Base-by-base conservation (phyloP, 2,329 filamentous ascomycete species). In the Aspergillus pseudonomiae region DNA sequence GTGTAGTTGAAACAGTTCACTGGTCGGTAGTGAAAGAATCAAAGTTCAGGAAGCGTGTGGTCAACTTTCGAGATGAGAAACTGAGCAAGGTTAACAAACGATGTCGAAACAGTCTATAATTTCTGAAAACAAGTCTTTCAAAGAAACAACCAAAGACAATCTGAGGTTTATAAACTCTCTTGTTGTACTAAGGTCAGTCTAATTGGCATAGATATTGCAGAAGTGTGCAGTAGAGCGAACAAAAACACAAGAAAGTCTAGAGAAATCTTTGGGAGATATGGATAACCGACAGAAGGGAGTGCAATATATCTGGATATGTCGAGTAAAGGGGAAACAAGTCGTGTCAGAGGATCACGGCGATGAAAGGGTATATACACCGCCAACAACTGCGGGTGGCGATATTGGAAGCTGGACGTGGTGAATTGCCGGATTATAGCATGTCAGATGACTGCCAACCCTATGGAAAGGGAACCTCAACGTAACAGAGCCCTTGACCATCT, bases 331-430 rank as follows among this genome's bases (percentile, higher is more conserved):
- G n/a, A 36, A 19, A 24, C 32, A 19, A 19, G n/a, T 36, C 6
- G 7, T 12, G 28, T 34, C 30, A 26, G 26, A 55, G 14, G 39
- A 41, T n/a, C 16, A 53, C 3, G 34, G 2, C 14, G n/a, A n/a
- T 36, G 52, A 54, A 39, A 30, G 32, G 30, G 21, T 3, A 41
- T 55, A 55, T 55, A 55, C 52, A 41, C 52, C 52, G 52, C 52
- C 52, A 55, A 19, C 32, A 36, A 36, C 34, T 24, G 52, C 19
- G 6, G n/a, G 52, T 39, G 52, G 52, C 52, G 21, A 55, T 26
- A 39, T 55, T 24, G 34, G n/a, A 11, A 26, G 32, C 19, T 39
- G 28, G 16, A 24, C 19, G 30, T 19, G 36, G 52, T 55, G 52
- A 55, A 55, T 55, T 39, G 52, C 16, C 39, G 39, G 16, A 16